Conservation (phyloP, 73 alveolate species). For the Tetrahymena elliotti region DNA sequence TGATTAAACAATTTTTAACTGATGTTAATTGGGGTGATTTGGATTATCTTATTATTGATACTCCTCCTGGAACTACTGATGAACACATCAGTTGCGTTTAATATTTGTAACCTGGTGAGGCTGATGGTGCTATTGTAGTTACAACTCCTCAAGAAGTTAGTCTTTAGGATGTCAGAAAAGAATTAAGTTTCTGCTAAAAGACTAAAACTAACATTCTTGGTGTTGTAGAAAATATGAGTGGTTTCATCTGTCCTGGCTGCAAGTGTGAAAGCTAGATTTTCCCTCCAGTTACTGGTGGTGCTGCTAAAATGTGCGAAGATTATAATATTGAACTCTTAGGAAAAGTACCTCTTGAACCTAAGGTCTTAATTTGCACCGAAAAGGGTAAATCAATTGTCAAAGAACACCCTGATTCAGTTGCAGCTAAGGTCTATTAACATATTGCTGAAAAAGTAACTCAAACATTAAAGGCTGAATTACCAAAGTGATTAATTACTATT, state of each 20-base stretch:
- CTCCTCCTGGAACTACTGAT: slow-evolving; percentile 99
- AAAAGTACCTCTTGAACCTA: slow-evolving; percentile 32
- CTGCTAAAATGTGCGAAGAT: slow-evolving; percentile 79
- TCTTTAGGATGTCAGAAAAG: slow-evolving; percentile 96
- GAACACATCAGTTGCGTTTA: slow-evolving; percentile 92
- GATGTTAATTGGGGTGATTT: slow-evolving; percentile 99
- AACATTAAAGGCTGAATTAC: background rate
- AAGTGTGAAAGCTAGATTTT: slow-evolving; percentile 70
- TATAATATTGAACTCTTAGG: slow-evolving; percentile 4
- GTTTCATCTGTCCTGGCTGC: slow-evolving; percentile 92
- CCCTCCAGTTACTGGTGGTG: slow-evolving; percentile 95
- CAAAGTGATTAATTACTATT: background rate
- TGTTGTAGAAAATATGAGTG: slow-evolving; percentile 89
- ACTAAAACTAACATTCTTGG: slow-evolving; percentile 90
- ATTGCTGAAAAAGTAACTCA: background rate
- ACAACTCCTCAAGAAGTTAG: slow-evolving; percentile 99
- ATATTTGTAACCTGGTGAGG: slow-evolving; percentile 55
- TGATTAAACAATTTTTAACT: slow-evolving; percentile 96
- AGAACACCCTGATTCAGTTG: slow-evolving; percentile 11
- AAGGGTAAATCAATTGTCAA: slow-evolving; percentile 30
- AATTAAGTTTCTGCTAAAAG: slow-evolving; percentile 85
- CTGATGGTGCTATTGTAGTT: slow-evolving; percentile 93
- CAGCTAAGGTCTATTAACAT: slow-evolving; percentile 3
- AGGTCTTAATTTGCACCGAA: slow-evolving; percentile 29
- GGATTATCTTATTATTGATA: slow-evolving; percentile 95